Evolutionary conservation across 805 yeast species (phyloP).

Genomic region (Starmerella stigmatis): DNA sequence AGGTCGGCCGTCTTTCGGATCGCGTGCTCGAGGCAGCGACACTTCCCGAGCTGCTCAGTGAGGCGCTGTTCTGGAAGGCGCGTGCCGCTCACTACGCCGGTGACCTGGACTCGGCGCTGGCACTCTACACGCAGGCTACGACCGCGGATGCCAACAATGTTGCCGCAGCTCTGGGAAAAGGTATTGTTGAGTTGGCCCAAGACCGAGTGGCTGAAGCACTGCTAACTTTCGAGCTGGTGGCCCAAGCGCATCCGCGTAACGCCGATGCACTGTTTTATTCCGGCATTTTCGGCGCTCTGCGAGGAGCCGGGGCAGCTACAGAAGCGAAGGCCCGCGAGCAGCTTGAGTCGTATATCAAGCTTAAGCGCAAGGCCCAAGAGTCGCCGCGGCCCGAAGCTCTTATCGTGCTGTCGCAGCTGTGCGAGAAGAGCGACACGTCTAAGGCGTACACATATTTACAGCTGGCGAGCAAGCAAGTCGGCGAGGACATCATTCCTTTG

Average conservation of each 20-base stretch:
- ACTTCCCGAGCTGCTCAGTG: constrained; percentile 41
- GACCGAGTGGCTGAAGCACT: constrained; percentile 70
- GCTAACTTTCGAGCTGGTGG: constrained; percentile 67
- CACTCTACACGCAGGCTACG: constrained; percentile 59
- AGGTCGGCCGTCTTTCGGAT: constrained; percentile 47
- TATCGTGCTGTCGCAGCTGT: constrained; percentile 55
- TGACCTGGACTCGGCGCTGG: constrained; percentile 62
- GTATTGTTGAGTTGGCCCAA: constrained; percentile 70
- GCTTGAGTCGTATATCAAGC: constrained; percentile 59
- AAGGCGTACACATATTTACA: constrained; percentile 53
- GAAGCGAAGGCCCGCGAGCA: constrained; percentile 44
- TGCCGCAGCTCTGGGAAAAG: constrained; percentile 70
- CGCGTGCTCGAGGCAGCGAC: constrained; percentile 38
- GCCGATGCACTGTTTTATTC: constrained; percentile 59
- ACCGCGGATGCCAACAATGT: constrained; percentile 50
- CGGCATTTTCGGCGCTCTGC: constrained; percentile 41
- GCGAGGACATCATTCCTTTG: constrained; percentile 32
- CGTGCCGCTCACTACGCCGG: constrained; percentile 53
- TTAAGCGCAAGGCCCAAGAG: constrained; percentile 44
- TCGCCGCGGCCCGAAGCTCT: constrained; percentile 55
- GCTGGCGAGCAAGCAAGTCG: constrained; percentile 47
- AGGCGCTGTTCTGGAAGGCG: constrained; percentile 75
- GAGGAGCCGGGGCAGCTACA: constrained; percentile 27
- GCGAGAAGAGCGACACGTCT: constrained; percentile 46
- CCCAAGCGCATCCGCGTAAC: constrained; percentile 54